Percentiles rank a stretch among this genome's conserved stretches.
phyloP scores from a whole-genome alignment of 176 grass and related monocot genomes.

The Cymbopogon citratus region DNA sequence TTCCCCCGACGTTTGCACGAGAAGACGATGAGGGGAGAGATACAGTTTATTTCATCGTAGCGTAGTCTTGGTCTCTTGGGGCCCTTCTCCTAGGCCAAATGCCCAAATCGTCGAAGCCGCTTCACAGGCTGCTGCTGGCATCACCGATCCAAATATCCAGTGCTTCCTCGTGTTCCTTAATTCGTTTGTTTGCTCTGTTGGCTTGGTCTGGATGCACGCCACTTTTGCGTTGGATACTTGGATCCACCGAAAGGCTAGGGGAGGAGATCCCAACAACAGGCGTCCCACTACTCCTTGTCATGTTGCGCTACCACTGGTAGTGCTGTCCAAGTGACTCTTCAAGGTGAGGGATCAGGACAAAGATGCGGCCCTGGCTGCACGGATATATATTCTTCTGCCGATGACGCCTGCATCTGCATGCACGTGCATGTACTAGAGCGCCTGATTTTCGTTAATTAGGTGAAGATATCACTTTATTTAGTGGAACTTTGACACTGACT shows the following conservation, averaged over 20 bases:
- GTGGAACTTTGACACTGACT: no score
- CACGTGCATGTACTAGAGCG: background rate
- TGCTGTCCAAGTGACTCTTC: background rate
- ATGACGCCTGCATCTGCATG: no score
- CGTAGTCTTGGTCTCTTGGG: no score
- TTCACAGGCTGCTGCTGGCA: background rate
- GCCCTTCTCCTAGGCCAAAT: no score
- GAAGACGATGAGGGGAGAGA: no score
- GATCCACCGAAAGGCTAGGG: slow-evolving; percentile 18
- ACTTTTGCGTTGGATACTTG: background rate
- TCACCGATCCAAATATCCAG: no score
- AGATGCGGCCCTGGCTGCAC: background rate
- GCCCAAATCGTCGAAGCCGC: background rate
- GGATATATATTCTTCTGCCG: background rate
- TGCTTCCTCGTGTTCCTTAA: background rate
- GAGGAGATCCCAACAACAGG: background rate
- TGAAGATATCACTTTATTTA: background rate
- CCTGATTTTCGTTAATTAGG: background rate
- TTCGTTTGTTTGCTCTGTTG: no score
- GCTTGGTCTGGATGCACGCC: background rate
- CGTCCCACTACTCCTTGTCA: background rate
- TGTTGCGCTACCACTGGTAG: background rate
- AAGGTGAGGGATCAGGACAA: background rate
- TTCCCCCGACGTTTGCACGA: background rate
- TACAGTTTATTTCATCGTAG: no score